These are phyloP conservation scores for Thraustotheca clavata DNA, from an alignment of 352 stramenopile species.

Conservation along the genomic window DNA sequence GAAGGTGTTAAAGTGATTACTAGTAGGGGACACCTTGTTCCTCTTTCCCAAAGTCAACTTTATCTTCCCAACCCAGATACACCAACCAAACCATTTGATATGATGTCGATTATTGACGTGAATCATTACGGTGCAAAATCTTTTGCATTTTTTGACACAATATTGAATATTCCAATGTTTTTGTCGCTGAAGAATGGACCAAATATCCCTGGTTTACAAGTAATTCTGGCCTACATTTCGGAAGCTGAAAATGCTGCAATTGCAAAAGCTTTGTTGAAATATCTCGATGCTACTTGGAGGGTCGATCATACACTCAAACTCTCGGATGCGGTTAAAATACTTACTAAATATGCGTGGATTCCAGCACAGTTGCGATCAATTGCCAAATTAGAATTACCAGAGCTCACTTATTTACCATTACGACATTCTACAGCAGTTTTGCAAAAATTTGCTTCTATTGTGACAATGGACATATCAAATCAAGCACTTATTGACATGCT, in stretches of 20 bases:
- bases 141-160: neutral
- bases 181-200: neutral
- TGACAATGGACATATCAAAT: neutral
- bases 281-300: neutral
- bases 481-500: neutral
- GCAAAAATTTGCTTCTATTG: neutral
- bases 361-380: neutral
- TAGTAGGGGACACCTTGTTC: conserved; percentile 10
- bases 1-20: conserved; percentile 21
- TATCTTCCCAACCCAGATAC: neutral
- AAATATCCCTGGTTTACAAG: neutral
- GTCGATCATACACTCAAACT: neutral
- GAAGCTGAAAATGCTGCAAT: neutral
- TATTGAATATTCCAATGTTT: neutral
- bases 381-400: neutral
- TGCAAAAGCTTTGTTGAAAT: neutral
- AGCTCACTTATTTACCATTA: neutral
- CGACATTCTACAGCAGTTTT: neutral
- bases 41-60: conserved; percentile 3
- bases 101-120: neutral
- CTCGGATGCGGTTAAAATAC: neutral
- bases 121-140: neutral
- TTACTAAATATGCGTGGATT: neutral
- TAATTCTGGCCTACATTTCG: neutral
- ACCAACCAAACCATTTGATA: neutral